A percentile compares a stretch with the other conserved stretches of the same genome.
Conservation (phyloP, 148 eudicot species). For the Chenopodium quinoa region DNA sequence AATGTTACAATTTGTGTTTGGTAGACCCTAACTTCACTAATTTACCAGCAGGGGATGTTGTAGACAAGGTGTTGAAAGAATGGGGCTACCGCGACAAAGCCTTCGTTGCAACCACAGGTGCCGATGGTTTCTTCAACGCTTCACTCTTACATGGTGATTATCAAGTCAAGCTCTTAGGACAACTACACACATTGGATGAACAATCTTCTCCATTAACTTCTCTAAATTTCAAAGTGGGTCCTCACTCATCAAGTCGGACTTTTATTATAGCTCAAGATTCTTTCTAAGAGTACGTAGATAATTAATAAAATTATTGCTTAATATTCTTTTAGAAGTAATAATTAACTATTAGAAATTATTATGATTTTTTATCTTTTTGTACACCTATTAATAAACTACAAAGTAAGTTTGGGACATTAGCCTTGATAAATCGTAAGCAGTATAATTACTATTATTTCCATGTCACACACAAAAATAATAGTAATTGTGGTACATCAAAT, state of each 20-base stretch:
- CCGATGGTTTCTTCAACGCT: slow-evolving; percentile 33
- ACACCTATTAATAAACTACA: too few species aligned
- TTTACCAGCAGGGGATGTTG: slow-evolving; percentile 46
- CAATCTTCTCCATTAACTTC: neutral
- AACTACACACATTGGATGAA: neutral
- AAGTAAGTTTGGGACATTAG: too few species aligned
- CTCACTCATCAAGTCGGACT: slow-evolving; percentile 5
- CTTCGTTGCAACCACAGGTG: slow-evolving; percentile 33
- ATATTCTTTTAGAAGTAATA: neutral
- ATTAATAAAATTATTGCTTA: neutral
- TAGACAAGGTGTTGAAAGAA: slow-evolving; percentile 44
- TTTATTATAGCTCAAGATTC: slow-evolving; percentile 8
- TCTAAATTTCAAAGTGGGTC: slow-evolving; percentile 19
- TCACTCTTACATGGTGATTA: slow-evolving; percentile 55
- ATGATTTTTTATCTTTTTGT: too few species aligned
- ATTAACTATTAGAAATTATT: too few species aligned
- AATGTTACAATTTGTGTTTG: slow-evolving; percentile 52
- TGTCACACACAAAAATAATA: too few species aligned
- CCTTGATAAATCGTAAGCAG: too few species aligned
- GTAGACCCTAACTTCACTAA: slow-evolving; percentile 59
- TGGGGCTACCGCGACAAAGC: slow-evolving; percentile 15
- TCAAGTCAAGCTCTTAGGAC: slow-evolving; percentile 24
- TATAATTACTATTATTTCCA: too few species aligned
- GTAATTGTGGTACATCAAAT: too few species aligned
- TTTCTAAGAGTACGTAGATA: neutral